Percentiles rank a stretch among this genome's conserved stretches.
Conservation (phyloP, 192 early-diverging fungal genomes). For the Physocladia obscura region DNA sequence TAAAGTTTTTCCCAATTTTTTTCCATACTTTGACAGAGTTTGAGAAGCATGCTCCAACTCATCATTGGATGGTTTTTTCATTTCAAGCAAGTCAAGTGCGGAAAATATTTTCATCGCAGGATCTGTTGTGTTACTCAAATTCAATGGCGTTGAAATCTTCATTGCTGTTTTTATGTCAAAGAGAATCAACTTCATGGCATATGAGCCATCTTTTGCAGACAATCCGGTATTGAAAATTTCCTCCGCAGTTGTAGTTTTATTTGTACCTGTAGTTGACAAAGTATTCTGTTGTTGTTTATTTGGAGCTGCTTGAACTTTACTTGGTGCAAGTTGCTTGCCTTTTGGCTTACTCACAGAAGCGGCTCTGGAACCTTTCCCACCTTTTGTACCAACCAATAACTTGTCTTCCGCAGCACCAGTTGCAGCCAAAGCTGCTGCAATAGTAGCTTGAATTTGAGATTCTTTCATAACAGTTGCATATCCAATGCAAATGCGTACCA, state of each 20-base stretch:
- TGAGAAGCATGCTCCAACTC: constrained; percentile 16
- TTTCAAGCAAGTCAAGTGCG: not conserved
- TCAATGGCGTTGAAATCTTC: not conserved
- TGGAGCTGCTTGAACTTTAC: not conserved
- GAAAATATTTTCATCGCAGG: constrained; percentile 15
- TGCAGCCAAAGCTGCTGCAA: not conserved
- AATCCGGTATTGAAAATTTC: constrained; percentile 15
- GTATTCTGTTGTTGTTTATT: not conserved
- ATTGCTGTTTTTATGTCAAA: constrained; percentile 19
- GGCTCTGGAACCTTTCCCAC: constrained; percentile 10
- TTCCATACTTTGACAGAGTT: not conserved
- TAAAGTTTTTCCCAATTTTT: not conserved
- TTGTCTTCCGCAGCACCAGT: not conserved
- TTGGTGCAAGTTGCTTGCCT: not conserved
- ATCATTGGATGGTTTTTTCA: constrained; percentile 10
- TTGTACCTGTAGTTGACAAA: not conserved
- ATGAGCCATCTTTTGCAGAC: not conserved
- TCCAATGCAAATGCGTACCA: constrained; percentile 22
- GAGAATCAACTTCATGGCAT: constrained; percentile 14
- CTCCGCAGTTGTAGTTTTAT: constrained; percentile 1
- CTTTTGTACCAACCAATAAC: not conserved
- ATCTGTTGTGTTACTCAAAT: not conserved
- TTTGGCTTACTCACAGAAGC: not conserved
- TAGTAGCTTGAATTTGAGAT: not conserved
- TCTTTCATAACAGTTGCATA: constrained; percentile 22